Base-by-base conservation (phyloP, 208 protist species). In the Herpetomonas samuelpessoai region DNA sequence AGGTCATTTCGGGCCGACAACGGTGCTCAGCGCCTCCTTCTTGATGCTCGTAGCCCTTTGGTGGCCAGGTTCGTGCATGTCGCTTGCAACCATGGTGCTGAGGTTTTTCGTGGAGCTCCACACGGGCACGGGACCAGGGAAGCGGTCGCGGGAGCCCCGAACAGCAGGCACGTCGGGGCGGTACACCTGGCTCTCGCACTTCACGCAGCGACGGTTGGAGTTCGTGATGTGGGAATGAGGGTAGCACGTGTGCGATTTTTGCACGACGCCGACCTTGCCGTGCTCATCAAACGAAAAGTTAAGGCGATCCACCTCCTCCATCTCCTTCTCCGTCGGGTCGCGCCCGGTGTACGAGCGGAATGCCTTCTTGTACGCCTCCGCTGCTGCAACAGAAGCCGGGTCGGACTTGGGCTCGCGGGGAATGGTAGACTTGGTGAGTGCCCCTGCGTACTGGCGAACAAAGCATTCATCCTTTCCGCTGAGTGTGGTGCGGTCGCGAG, bases 41-140 rank as follows among this genome's bases (percentile, higher is more conserved):
- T 62, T 66, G 25, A 80, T 53, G 22, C 69, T 74, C 21, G 28
- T 66, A 9, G 77, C 76, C 35, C 78, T 74, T 12, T 83, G 82
- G 27, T 91, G 74, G 26, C 85, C 79, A 18, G 83, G 59, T 22
- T 71, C 44, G 58, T 95, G 76, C 41, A 75, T 87, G 63, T 86
- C 85, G 29, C 81, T 72, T 2, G 69, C 67, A 1, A 85, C 71
- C 65, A 92, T 62, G 18, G 80, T 78, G 49, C 69, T 64, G 10
- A 75, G 68, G 56, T 92, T 90, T 73, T 95, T 91, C 18, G 89
- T 95, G 47, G 74, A 91, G 14, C 81, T 81, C 79, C 76, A 82
- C 3, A 90, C 77, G 14, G 89, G 89, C 41, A 95, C 77, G 2
- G 86, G 81, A 0, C 89, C 89, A 1, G 89, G 89, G 45, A 92